Conservation (phyloP, 2,329 filamentous ascomycete genomes). For the Colletotrichum brevisporum region DNA sequence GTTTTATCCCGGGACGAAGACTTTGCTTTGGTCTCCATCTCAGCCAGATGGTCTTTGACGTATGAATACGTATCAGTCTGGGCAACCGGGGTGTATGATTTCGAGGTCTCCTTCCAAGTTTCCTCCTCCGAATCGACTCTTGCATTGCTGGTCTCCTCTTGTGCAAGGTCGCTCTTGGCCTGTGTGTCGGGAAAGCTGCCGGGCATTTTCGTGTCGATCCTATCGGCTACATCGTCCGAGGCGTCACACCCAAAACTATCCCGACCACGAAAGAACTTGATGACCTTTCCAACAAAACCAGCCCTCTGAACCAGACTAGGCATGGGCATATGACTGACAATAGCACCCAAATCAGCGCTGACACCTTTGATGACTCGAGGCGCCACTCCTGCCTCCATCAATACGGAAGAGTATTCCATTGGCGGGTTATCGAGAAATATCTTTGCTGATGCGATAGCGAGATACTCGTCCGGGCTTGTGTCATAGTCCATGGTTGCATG, state of each 20-base stretch:
- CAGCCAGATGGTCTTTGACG: constrained; percentile 26
- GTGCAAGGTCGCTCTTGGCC: not conserved
- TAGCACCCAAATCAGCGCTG: constrained; percentile 29
- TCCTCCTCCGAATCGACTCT: not conserved
- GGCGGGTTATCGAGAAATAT: constrained; percentile 28
- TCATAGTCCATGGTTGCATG: constrained; percentile 30
- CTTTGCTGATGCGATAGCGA: constrained; percentile 15
- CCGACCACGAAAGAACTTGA: constrained; percentile 31
- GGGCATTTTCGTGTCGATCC: constrained; percentile 21
- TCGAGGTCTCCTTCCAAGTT: not conserved
- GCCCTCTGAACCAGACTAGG: constrained; percentile 33
- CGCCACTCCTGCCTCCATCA: constrained; percentile 25
- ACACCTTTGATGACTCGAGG: constrained; percentile 26
- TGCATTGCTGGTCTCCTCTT: not conserved
- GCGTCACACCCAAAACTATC: constrained; percentile 31
- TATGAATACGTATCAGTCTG: constrained; percentile 32
- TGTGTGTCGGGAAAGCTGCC: constrained; percentile 32
- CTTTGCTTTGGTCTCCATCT: constrained; percentile 23
- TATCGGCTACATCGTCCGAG: not conserved
- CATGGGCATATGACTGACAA: constrained; percentile 27
- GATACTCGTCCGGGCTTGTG: constrained; percentile 23
- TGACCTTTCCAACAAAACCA: constrained; percentile 35
- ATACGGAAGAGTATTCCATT: constrained; percentile 10
- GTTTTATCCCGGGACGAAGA: not conserved
- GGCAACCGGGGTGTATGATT: constrained; percentile 14